Percentiles rank a stretch among this genome's conserved stretches.
phyloP scores from a whole-genome alignment of 306 rosid species.

The Castanospermum australe region DNA sequence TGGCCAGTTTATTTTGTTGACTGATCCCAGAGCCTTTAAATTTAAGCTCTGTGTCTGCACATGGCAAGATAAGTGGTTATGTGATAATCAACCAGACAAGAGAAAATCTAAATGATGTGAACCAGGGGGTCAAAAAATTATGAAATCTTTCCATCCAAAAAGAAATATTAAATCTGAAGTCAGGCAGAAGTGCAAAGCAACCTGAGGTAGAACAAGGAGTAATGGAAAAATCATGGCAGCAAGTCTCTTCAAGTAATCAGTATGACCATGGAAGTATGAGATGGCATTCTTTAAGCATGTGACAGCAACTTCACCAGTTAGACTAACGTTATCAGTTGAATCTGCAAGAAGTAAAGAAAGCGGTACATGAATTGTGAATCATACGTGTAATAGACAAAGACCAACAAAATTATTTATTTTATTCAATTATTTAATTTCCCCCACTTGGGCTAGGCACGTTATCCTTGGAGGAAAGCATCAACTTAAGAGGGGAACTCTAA shows the following conservation, averaged over 20 bases:
- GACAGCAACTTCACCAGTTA: constrained; percentile 59
- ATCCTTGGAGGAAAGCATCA: background rate
- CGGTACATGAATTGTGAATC: background rate
- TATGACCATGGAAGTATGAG: constrained; percentile 32
- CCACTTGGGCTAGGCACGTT: background rate
- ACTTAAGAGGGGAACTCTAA: too few relatives aligned
- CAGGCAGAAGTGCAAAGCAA: constrained; percentile 27
- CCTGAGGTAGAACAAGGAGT: constrained; percentile 81
- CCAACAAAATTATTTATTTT: background rate
- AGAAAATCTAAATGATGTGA: background rate
- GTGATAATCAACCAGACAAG: constrained; percentile 17
- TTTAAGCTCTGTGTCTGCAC: constrained; percentile 69
- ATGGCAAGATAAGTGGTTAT: constrained; percentile 12
- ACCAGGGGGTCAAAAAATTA: background rate
- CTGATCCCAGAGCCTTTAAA: constrained; percentile 64
- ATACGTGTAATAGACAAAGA: background rate
- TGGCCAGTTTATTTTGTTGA: constrained; percentile 69
- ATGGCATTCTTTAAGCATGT: constrained; percentile 60
- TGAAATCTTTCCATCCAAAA: background rate
- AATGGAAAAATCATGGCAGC: constrained; percentile 73
- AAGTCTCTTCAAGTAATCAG: constrained; percentile 38
- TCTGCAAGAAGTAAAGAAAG: constrained; percentile 47
- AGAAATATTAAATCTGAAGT: background rate
- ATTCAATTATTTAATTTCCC: background rate
- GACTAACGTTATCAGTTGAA: constrained; percentile 51